These are phyloP conservation scores for Malassezia arunalokei DNA, from an alignment of 1,284 basidiomycete genomes.

Conservation along the genomic window DNA sequence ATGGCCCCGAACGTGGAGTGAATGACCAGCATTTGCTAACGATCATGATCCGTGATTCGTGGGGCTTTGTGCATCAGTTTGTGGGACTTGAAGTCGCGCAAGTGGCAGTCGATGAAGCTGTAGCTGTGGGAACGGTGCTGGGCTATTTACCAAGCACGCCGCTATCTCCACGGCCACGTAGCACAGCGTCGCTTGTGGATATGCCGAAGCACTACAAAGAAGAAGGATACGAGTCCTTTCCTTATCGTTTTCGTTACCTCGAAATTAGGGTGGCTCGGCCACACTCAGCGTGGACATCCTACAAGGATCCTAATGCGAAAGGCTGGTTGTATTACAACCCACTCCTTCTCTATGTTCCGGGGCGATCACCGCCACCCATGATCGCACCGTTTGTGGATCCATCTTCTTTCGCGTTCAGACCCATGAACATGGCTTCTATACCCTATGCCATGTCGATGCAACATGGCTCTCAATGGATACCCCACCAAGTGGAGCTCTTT, in stretches of 20 bases:
- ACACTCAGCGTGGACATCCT: slow-evolving; percentile 19
- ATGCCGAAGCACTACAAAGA: slow-evolving; percentile 16
- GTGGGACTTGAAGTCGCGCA: slow-evolving; percentile 21
- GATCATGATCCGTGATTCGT: slow-evolving; percentile 33
- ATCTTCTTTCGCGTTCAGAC: neutral
- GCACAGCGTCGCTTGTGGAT: slow-evolving; percentile 24
- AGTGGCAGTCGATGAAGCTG: slow-evolving; percentile 20
- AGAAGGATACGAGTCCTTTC: slow-evolving; percentile 21
- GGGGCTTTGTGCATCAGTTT: slow-evolving; percentile 34
- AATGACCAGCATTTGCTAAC: slow-evolving; percentile 29
- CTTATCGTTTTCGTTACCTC: slow-evolving; percentile 25
- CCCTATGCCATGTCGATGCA: neutral
- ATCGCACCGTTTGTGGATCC: neutral
- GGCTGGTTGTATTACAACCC: slow-evolving; percentile 38
- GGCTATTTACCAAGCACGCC: slow-evolving; percentile 20
- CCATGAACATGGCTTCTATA: neutral
- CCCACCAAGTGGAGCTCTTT: slow-evolving; percentile 23
- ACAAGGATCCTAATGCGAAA: slow-evolving; percentile 18
- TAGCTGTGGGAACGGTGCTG: slow-evolving; percentile 24
- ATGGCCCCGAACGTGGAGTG: slow-evolving; percentile 19
- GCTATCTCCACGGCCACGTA: slow-evolving; percentile 18
- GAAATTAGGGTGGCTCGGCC: slow-evolving; percentile 32
- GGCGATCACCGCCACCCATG: neutral
- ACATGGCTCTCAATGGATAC: neutral
- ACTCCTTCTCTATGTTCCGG: slow-evolving; percentile 18